Conservation (phyloP, 2,329 filamentous ascomycete species). For the Mycosphaerelloides madeirae region DNA sequence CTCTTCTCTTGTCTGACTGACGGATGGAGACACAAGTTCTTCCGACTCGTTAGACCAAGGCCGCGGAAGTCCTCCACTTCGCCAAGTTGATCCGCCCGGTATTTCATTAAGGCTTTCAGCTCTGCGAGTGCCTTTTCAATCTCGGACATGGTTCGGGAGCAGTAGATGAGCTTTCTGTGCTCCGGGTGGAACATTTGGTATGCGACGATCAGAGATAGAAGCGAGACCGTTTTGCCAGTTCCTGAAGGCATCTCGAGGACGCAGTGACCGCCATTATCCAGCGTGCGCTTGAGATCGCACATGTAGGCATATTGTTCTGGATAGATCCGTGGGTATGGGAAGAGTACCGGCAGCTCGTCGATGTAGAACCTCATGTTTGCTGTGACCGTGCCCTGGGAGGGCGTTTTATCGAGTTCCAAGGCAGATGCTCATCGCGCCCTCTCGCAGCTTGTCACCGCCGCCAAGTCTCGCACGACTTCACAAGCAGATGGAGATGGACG, state of each 20-base stretch:
- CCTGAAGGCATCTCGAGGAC: constrained; percentile 99
- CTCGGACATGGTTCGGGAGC: constrained; percentile 98
- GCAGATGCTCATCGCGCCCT: too few species aligned
- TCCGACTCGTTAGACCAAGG: constrained; percentile 87
- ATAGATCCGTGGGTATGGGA: constrained; percentile 71
- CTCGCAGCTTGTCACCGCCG: too few species aligned
- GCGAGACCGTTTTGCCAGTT: constrained; percentile 93
- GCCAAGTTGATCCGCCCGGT: constrained; percentile 82
- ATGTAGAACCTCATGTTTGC: constrained; percentile 69
- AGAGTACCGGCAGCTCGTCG: constrained; percentile 67
- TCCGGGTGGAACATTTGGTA: constrained; percentile 94
- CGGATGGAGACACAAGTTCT: constrained; percentile 94
- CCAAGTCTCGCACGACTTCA: too few species aligned
- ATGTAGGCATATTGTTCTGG: constrained; percentile 75
- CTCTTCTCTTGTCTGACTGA: constrained; percentile 96
- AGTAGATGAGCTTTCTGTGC: constrained; percentile 95
- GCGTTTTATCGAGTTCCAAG: too few species aligned
- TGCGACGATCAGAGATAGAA: constrained; percentile 90
- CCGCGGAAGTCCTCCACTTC: constrained; percentile 88
- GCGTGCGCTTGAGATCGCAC: constrained; percentile 80
- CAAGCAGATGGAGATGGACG: too few species aligned
- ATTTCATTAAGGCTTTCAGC: constrained; percentile 89
- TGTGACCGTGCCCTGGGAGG: not conserved
- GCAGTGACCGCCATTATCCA: constrained; percentile 91
- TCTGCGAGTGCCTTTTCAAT: constrained; percentile 97